phyloP scores from a whole-genome alignment of 1,139 yeast species.

The Candida sanyaensis region DNA sequence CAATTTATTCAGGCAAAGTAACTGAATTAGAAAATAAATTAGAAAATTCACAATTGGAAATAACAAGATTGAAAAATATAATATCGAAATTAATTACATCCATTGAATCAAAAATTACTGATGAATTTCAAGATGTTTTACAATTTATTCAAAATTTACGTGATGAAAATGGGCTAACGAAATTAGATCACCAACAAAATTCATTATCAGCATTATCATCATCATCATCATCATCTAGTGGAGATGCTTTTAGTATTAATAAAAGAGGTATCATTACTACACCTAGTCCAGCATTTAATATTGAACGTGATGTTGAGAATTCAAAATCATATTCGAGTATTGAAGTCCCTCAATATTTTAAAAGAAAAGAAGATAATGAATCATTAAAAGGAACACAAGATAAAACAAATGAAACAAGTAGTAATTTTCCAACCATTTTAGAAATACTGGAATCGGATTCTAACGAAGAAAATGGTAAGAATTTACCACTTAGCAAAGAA shows the following conservation, averaged over 20 bases:
- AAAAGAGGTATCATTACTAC: not conserved
- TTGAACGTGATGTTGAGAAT: not conserved
- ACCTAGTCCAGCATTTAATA: conserved; percentile 1
- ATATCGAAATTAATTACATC: conserved; percentile 1
- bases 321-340: not conserved
- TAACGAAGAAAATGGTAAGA: conserved; percentile 2
- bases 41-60: conserved; percentile 48
- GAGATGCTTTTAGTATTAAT: no score
- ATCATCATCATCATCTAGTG: not conserved
- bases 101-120: conserved; percentile 28
- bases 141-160: conserved; percentile 14
- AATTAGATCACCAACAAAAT: no score
- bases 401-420: not conserved
- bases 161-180: no score
- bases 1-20: conserved; percentile 48
- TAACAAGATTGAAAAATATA: conserved; percentile 32
- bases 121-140: conserved; percentile 46
- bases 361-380: not conserved
- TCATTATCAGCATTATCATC: no score
- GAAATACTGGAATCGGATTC: conserved; percentile 9
- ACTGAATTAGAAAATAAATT: conserved; percentile 52
- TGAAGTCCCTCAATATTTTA: conserved; percentile 9
- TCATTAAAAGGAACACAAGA: not conserved
- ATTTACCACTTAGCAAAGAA: not conserved
- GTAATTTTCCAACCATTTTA: conserved; percentile 8